A percentile compares a stretch with the other conserved stretches of the same genome.
Evolutionary conservation across 306 rosid genomes (phyloP).

Genomic region (Sechiopsis laciniata): DNA sequence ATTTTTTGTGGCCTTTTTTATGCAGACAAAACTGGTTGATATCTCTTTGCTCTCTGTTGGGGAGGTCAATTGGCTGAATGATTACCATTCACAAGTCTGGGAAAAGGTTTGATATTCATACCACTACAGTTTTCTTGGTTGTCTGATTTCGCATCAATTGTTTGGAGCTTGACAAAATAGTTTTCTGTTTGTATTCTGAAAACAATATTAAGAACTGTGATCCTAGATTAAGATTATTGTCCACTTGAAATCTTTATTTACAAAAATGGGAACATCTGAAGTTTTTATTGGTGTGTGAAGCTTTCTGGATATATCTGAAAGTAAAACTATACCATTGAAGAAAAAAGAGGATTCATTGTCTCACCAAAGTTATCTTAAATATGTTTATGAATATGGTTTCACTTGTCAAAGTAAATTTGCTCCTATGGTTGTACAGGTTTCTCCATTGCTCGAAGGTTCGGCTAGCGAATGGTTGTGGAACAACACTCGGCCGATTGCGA

Average conservation of each 20-base stretch:
- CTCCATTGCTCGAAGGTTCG: constrained; percentile 69
- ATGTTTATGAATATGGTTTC: neutral
- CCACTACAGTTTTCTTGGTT: neutral
- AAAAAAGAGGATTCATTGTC: neutral
- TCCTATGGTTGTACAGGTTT: constrained; percentile 46
- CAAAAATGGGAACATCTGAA: neutral
- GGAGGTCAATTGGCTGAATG: constrained; percentile 73
- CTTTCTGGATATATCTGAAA: neutral
- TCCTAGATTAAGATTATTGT: neutral
- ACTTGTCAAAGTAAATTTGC: neutral
- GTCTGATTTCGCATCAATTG: neutral
- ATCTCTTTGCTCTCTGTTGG: constrained; percentile 59
- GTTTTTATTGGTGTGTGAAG: neutral
- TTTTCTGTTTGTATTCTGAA: neutral
- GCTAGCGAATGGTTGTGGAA: constrained; percentile 82
- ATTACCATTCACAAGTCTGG: constrained; percentile 84
- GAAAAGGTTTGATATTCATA: constrained; percentile 55
- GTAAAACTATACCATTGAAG: neutral
- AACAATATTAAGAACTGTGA: neutral
- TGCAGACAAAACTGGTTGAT: constrained; percentile 81
- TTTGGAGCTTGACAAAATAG: neutral
- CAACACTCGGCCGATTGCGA: constrained; percentile 59
- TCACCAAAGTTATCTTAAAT: too few species aligned
- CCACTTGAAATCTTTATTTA: neutral
- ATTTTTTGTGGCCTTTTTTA: constrained; percentile 17